Base-by-base conservation (phyloP, 148 eudicot species). In the Vaccinium myrtillus region DNA sequence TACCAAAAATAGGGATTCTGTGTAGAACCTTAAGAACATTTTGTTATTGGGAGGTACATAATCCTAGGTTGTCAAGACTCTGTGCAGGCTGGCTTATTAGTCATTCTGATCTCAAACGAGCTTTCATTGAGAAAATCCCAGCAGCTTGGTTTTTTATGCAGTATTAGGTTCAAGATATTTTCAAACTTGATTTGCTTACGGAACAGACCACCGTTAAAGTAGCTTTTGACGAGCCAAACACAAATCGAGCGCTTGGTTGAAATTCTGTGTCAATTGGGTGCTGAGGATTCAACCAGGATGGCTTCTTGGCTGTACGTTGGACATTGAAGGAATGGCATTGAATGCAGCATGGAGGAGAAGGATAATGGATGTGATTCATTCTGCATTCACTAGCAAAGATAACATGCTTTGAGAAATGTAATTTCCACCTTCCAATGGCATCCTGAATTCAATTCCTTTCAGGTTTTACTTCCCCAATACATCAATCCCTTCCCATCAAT, bases 351-450 rank as follows among this genome's bases (percentile, higher is more conserved):
- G 25, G 78, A 46, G 36, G 54, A 77, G 79, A 50, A 50, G 11
- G 19, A 49, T 49, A 50, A 13, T 12, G 74, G 19, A 49, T 50
- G 46, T 75, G 79, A 56, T 12, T n/a, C 58, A 56, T 5, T n/a
- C 58, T 77, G 53, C 58, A 50, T 77, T 50, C 54, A 23, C 8
- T 53, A 15, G n/a, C 15, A 67, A 13, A 12, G 74, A 69, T 69
- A 27, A 63, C 25, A 30, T 56, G 82, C 82, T 79, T 79, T 56
- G 82, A 58, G 27, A 79, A 79, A 21, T 79, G 82, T 36, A 58
- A 75, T 36, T 79, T 39, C 70, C 82, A 36, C 69, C 70, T 79
- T 19, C 82, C 82, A 58, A 58, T 39, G 82, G 70, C 63, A 53
- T 15, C 63, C 69, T 58, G 63, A 54, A 58, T 55, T 55, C 70